A percentile compares a stretch with the other conserved stretches of the same genome.
Evolutionary conservation across 371 early-diverging fungal species (phyloP).

Genomic region (Lichtheimia corymbifera): DNA sequence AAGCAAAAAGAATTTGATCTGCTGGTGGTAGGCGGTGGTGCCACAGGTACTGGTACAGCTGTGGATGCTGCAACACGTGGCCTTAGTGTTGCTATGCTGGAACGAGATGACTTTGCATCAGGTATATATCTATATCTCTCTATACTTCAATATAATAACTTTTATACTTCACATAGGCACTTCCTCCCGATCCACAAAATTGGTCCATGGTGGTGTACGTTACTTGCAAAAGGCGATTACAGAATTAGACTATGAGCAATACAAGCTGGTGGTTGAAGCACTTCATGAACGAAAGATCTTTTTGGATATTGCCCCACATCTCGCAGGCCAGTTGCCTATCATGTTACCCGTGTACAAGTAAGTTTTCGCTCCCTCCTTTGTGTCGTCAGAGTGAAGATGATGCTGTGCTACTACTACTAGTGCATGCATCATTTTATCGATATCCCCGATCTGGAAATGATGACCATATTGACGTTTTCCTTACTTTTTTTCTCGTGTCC

Average conservation of each 20-base stretch:
- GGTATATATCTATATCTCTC: slow-evolving; percentile 40
- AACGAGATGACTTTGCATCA: slow-evolving; percentile 95
- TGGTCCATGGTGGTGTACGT: slow-evolving; percentile 99
- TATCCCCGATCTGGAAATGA: too few relatives aligned
- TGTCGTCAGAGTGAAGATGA: too few relatives aligned
- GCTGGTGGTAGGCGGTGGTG: slow-evolving; percentile 97
- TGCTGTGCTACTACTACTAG: too few relatives aligned
- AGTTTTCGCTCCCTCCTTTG: background rate
- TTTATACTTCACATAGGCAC: slow-evolving; percentile 63
- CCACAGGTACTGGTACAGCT: slow-evolving; percentile 96
- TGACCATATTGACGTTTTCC: too few relatives aligned
- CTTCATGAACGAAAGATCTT: slow-evolving; percentile 95
- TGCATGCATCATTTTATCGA: too few relatives aligned
- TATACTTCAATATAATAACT: background rate
- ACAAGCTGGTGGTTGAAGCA: slow-evolving; percentile 96
- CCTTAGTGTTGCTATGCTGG: slow-evolving; percentile 95
- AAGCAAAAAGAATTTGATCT: slow-evolving; percentile 80
- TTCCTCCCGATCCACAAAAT: slow-evolving; percentile 97
- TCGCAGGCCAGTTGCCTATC: slow-evolving; percentile 90
- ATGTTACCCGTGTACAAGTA: slow-evolving; percentile 29
- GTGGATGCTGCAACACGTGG: slow-evolving; percentile 99
- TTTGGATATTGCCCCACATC: slow-evolving; percentile 95
- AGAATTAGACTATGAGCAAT: slow-evolving; percentile 97
- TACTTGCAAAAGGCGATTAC: slow-evolving; percentile 98
- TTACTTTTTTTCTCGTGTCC: too few relatives aligned